Base-by-base conservation (phyloP, 2,329 filamentous ascomycete genomes). In the Bipolaris oryzae region DNA sequence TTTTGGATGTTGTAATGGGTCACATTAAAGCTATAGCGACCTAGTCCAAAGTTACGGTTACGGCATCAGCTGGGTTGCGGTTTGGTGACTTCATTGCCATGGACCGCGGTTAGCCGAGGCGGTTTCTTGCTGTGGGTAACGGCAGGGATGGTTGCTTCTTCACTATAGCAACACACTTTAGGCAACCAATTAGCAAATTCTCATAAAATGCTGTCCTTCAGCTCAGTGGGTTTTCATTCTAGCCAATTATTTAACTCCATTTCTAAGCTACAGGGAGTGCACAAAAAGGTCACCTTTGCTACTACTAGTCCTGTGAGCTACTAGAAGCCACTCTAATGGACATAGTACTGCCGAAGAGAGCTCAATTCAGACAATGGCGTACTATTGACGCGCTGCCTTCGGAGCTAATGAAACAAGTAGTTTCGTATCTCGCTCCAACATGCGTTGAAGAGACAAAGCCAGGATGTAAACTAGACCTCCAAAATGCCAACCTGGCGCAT, bases 71-170 rank as follows among this genome's bases (percentile, higher is more conserved):
- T 25, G 21, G 3, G 35, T 37, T 42, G 33, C 10, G 13, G 37
- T 53, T 48, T 53, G 54, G 42, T 50, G 37, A 47, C 43, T 39
- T 47, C 43, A 37, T 47, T n/a, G 37, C 33, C 50, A 53, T 59
- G 54, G 47, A 58, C 60, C 55, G 55, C 45, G 43, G 50, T 60
- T 68, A 66, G 55, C 61, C 62, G 61, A 61, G 61, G 60, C 57
- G 23, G 23, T 23, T 46, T 20, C 23, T 16, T 15, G 37, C 9
- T 50, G 48, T 13, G 38, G 41, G 23, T 31, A 44, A 15, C 20
- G 23, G 20, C 37, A 41, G 47, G 34, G 35, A 48, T 38, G 46
- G 13, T 18, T 18, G 46, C 34, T 13, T 18, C 15, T 28, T 39
- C 34, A 49, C 25, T 42, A 6, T 3, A 20, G 28, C 4, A 20